Evolutionary conservation across 257 asterid genomes (phyloP).

Genomic region (Solanum verrucosum): DNA sequence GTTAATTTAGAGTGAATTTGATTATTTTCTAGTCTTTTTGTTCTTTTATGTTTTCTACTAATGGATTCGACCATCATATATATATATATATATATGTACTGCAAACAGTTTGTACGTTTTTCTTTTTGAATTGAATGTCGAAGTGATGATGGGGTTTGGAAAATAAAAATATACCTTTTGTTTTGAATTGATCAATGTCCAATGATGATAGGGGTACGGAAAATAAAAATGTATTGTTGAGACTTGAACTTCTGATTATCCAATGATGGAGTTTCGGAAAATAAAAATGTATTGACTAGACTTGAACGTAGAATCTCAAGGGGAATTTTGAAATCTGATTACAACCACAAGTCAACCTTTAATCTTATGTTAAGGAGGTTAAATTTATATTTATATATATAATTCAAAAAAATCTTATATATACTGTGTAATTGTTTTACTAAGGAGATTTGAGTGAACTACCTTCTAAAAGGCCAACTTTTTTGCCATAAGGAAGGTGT

Average conservation of each 20-base stretch:
- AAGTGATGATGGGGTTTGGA: background rate
- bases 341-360: background rate
- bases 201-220: background rate
- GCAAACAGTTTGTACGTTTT: background rate
- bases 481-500: background rate
- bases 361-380: background rate
- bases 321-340: too few relatives aligned
- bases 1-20: background rate
- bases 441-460: rapidly evolving
- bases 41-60: background rate
- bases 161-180: background rate
- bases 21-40: background rate
- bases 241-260: background rate
- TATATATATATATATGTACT: background rate
- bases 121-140: background rate
- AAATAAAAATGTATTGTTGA: background rate
- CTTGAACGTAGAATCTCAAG: too few relatives aligned
- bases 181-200: background rate
- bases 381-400: too few relatives aligned
- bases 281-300: too few relatives aligned
- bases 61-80: background rate
- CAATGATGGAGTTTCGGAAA: too few relatives aligned
- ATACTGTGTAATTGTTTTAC: too few relatives aligned
- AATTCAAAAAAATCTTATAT: too few relatives aligned
- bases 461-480: background rate